These are phyloP conservation scores for Komagataella pastoris DNA, from an alignment of 805 yeast genomes.

Conservation along the genomic window DNA sequence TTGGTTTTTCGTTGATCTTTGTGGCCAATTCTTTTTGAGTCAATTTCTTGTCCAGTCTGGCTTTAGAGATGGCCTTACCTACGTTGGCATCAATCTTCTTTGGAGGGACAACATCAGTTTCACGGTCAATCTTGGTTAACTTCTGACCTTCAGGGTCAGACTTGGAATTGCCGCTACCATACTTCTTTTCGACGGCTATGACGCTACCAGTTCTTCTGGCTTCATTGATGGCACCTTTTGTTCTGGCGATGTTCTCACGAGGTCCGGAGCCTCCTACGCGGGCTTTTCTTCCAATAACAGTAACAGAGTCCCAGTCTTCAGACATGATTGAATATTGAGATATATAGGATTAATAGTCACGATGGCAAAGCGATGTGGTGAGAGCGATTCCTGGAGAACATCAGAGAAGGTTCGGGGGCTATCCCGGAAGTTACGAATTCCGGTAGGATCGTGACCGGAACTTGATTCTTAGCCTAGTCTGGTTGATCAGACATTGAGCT, in stretches of 20 bases:
- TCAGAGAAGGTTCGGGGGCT: not conserved
- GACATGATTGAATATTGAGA: constrained; percentile 11
- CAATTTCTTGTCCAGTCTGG: constrained; percentile 75
- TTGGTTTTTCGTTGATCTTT: constrained; percentile 90
- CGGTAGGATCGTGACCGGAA: not conserved
- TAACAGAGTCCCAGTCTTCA: constrained; percentile 82
- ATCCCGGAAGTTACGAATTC: not conserved
- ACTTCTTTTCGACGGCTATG: constrained; percentile 87
- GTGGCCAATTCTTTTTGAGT: constrained; percentile 97
- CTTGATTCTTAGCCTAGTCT: too few species aligned
- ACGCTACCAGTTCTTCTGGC: constrained; percentile 91
- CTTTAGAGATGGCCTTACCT: constrained; percentile 78
- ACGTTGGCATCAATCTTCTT: constrained; percentile 75
- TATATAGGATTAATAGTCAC: not conserved
- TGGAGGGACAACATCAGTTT: constrained; percentile 87
- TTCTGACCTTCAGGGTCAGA: constrained; percentile 88
- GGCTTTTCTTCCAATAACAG: constrained; percentile 81
- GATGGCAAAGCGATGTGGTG: not conserved
- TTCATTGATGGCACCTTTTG: constrained; percentile 70
- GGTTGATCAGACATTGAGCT: too few species aligned
- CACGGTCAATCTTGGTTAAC: constrained; percentile 83
- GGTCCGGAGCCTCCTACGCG: constrained; percentile 86
- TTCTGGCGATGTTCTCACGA: constrained; percentile 69
- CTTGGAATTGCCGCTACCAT: constrained; percentile 48
- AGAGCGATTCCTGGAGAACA: not conserved